Evolutionary conservation across 495 filamentous ascomycete genomes (phyloP).

Genomic region (Penicillium desertorum): DNA sequence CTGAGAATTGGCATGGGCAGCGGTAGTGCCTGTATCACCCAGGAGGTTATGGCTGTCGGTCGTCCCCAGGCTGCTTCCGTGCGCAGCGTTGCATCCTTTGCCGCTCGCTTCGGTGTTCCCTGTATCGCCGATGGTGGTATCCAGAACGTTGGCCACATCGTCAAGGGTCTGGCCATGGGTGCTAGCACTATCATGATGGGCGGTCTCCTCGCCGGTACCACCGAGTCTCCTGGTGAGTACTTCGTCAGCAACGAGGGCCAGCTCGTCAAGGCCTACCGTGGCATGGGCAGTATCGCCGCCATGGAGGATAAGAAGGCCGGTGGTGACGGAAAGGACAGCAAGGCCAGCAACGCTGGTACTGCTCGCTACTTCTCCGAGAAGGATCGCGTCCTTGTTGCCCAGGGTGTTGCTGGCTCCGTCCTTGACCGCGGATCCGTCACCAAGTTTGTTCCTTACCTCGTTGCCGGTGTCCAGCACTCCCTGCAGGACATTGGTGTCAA

Average conservation of each 20-base stretch:
- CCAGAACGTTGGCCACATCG: constrained; percentile 98
- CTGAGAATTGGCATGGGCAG: constrained; percentile 99
- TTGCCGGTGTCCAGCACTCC: constrained; percentile 93
- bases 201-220: constrained; percentile 92
- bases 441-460: constrained; percentile 94
- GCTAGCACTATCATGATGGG: constrained; percentile 99
- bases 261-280: constrained; percentile 97
- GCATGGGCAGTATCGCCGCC: constrained; percentile 97
- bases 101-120: constrained; percentile 89
- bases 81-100: constrained; percentile 83
- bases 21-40: constrained; percentile 96
- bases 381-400: constrained; percentile 88
- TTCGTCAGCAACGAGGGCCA: constrained; percentile 93
- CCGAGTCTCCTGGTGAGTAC: constrained; percentile 95
- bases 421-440: constrained; percentile 76
- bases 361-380: constrained; percentile 99
- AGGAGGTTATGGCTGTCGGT: constrained; percentile 99
- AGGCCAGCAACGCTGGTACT: constrained; percentile 91
- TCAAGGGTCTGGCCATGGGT: constrained; percentile 93
- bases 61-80: constrained; percentile 92
- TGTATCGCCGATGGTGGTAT: constrained; percentile 98
- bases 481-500: constrained; percentile 91
- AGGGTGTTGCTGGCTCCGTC: constrained; percentile 85
- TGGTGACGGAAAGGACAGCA: constrained; percentile 61
- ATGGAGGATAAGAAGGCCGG: constrained; percentile 99